Conservation (phyloP, 495 filamentous ascomycete genomes). For the Tuber borchii region DNA sequence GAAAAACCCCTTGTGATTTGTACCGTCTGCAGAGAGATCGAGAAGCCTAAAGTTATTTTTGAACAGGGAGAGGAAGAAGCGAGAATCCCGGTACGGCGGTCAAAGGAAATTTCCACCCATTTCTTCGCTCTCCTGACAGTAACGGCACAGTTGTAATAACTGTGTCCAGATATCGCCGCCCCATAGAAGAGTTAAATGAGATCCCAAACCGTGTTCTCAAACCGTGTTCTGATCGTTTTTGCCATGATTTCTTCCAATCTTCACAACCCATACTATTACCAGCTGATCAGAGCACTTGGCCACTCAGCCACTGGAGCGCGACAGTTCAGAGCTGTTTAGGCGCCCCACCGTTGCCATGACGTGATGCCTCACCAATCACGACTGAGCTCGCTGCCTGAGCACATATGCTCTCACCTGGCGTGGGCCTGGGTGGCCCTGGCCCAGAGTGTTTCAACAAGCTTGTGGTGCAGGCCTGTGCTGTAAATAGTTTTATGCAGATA, state of each 20-base stretch:
- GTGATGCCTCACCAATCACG: slow-evolving; percentile 1
- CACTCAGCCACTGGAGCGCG: not conserved
- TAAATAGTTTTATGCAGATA: not conserved
- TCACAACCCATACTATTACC: not conserved
- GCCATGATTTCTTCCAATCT: not conserved
- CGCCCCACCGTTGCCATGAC: not conserved
- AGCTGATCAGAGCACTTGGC: not conserved
- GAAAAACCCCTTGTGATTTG: not conserved
- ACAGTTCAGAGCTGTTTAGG: not conserved
- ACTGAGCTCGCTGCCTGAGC: not conserved
- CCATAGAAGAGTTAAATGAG: not conserved
- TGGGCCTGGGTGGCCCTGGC: not conserved
- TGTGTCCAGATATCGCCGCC: not conserved
- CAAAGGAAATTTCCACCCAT: not conserved
- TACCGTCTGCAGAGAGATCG: not conserved
- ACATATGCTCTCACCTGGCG: not conserved
- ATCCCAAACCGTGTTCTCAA: too few species aligned
- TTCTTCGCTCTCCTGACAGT: not conserved
- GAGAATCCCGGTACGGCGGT: not conserved
- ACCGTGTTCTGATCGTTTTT: not conserved
- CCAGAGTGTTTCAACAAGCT: not conserved
- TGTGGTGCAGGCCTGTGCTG: not conserved
- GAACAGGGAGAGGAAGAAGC: not conserved
- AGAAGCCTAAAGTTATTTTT: not conserved
- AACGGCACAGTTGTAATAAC: not conserved